Evolutionary conservation across 192 early-diverging fungal species (phyloP), one percentile per base, ranked within the genome.

Genomic region (Backusella sp.): DNA sequence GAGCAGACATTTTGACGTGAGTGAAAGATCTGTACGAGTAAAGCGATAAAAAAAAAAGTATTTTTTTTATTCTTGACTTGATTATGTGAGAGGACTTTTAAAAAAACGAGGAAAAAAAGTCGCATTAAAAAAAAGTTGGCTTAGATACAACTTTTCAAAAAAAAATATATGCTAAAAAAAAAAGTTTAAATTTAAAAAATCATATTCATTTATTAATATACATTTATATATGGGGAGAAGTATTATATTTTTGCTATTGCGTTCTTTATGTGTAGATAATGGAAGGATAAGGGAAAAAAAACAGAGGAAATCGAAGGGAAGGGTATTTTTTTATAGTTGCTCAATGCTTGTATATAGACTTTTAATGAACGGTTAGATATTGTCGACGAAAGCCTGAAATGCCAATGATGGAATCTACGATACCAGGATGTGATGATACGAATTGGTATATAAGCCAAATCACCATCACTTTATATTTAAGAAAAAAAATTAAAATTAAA

Each of bases 391-490:
- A 73, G 21, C 72, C 77, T 53, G 77, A 68, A 14, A 78, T 49
- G 30, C 77, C 66, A 26, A 78, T 36, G 32, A 78, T 36, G 7
- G 42, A 72, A 36, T 73, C 77, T 39, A 68, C 65, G 6, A 78
- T 19, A 8, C 62, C 35, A 41, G 77, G 77, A 35, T 78, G 65
- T 42, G 77, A 73, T 59, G 77, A 78, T 15, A 78, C 21, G 34
- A 73, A 73, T 68, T 78, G 77, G 32, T 73, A 78, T 34, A 73
- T 78, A 46, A 78, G 65, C 42, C 72, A 73, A 37, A 68, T 53
- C 3, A 78, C 72, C 70, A 72, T 72, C 2, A 78, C 76, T 77
- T 36, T 67, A 53, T 12, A 30, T 28, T 30, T 3, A 26, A 32
- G 46, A 66, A 12, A 53, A 56, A 56, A 23, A 56, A 56, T 28